These are phyloP conservation scores for Voacanga thouarsii DNA, from an alignment of 257 asterid species.

Conservation along the genomic window DNA sequence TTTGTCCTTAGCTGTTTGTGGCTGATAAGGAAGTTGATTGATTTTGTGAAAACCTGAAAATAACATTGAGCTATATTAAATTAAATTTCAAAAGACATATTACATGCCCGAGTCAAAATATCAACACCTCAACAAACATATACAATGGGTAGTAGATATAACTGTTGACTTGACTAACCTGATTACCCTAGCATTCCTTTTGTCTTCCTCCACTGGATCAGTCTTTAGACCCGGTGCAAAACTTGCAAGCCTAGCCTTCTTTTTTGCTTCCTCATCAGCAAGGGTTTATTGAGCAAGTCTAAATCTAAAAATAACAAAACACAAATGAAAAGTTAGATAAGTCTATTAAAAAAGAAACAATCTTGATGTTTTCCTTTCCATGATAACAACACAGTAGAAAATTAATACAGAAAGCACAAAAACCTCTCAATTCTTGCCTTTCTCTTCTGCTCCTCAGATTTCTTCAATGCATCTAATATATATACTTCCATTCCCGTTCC, in stretches of 20 bases:
- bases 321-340: too few relatives aligned
- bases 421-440: slow-evolving; percentile 96
- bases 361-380: neutral
- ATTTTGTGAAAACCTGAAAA: too few relatives aligned
- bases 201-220: slow-evolving; percentile 71
- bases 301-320: too few relatives aligned
- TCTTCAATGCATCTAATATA: slow-evolving; percentile 49
- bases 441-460: too few relatives aligned
- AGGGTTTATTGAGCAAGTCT: slow-evolving; percentile 40
- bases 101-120: neutral
- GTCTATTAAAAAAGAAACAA: slow-evolving; percentile 4
- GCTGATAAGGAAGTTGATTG: too few relatives aligned
- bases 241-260: slow-evolving; percentile 87
- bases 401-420: slow-evolving; percentile 1
- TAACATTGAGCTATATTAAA: too few relatives aligned
- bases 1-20: too few relatives aligned
- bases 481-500: too few relatives aligned
- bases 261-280: slow-evolving; percentile 70
- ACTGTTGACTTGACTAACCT: slow-evolving; percentile 40
- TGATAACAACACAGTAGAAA: neutral
- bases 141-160: neutral
- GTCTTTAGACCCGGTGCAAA: slow-evolving; percentile 47
- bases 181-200: too few relatives aligned
- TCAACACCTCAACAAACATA: neutral
- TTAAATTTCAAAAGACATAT: neutral